Percentiles rank a stretch among this genome's conserved stretches.
Evolutionary conservation across 2,329 filamentous ascomycete species (phyloP).

Genomic region (Monosporascus sp.): DNA sequence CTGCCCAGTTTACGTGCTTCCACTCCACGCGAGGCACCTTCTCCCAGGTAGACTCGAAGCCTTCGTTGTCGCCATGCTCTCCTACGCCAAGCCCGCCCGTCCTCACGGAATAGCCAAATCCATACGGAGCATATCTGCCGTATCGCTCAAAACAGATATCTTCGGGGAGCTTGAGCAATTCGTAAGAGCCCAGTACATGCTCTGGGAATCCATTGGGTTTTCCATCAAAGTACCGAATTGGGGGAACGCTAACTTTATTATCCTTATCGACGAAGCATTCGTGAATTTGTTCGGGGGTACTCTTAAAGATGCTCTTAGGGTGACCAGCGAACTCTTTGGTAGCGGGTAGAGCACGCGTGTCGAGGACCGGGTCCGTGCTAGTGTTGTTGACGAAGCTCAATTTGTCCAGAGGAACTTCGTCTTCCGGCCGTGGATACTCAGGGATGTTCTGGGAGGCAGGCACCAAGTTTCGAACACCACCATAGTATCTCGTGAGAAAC

Average conservation of each 20-base stretch:
- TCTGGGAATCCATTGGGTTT: constrained; percentile 81
- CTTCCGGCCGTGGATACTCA: constrained; percentile 69
- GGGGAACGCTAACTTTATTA: constrained; percentile 61
- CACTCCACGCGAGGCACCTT: constrained; percentile 70
- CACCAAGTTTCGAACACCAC: constrained; percentile 71
- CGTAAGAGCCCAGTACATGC: constrained; percentile 80
- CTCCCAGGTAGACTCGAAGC: constrained; percentile 74
- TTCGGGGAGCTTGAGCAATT: constrained; percentile 70
- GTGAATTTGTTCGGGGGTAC: constrained; percentile 47
- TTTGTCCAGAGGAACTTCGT: constrained; percentile 47
- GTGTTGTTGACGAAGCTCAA: constrained; percentile 30
- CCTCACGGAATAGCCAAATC: constrained; percentile 75
- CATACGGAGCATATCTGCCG: constrained; percentile 83
- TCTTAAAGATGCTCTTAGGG: constrained; percentile 31
- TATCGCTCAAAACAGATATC: constrained; percentile 93
- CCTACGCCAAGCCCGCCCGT: constrained; percentile 81
- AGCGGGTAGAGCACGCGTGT: constrained; percentile 30
- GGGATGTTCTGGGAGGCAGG: constrained; percentile 62
- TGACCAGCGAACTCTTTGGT: constrained; percentile 50
- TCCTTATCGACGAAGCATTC: constrained; percentile 75
- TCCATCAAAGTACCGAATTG: constrained; percentile 69
- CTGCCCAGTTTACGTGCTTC: constrained; percentile 70
- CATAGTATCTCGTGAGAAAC: constrained; percentile 85
- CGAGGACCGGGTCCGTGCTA: constrained; percentile 22
- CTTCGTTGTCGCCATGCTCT: constrained; percentile 76